Percentiles rank a stretch among this genome's conserved stretches.
These are phyloP conservation scores for Thamnidium elegans DNA, from an alignment of 192 early-diverging fungal species.

Conservation along the genomic window DNA sequence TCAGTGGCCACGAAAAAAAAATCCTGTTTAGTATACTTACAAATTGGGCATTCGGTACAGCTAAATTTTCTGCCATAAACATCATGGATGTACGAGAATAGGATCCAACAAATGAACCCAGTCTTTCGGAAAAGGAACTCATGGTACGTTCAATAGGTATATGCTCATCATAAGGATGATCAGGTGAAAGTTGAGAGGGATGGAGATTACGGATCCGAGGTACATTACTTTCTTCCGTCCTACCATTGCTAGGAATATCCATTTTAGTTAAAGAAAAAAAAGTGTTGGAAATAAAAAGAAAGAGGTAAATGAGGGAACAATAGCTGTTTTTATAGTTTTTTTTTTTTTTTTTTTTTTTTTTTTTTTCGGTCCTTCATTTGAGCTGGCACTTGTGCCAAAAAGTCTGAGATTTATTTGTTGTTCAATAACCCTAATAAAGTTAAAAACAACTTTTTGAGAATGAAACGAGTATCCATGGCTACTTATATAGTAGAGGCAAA, in stretches of 20 bases:
- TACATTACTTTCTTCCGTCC: slow-evolving; percentile 4
- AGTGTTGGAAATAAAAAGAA: not conserved
- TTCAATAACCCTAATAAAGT: too few relatives aligned
- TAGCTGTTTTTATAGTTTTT: not conserved
- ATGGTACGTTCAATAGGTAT: not conserved
- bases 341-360: not conserved
- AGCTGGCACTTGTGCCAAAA: too few relatives aligned
- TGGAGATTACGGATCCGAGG: slow-evolving; percentile 25
- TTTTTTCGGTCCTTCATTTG: not conserved
- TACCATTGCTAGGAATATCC: slow-evolving; percentile 16
- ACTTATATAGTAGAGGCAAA: too few relatives aligned
- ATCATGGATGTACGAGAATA: slow-evolving; percentile 36
- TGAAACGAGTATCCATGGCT: too few relatives aligned
- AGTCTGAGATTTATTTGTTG: too few relatives aligned
- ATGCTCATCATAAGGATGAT: slow-evolving; percentile 11
- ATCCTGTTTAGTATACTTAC: not conserved
- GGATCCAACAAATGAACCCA: slow-evolving; percentile 38
- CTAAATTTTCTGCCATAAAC: slow-evolving; percentile 41
- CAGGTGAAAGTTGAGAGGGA: slow-evolving; percentile 23
- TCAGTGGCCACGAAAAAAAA: not conserved
- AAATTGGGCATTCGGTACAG: slow-evolving; percentile 14
- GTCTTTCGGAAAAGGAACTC: slow-evolving; percentile 19
- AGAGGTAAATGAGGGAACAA: too few relatives aligned
- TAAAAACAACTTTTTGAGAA: too few relatives aligned
- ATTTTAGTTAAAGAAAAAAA: slow-evolving; percentile 4